Conservation (phyloP, 2,329 filamentous ascomycete genomes). For the Aspergillus phoenicis region DNA sequence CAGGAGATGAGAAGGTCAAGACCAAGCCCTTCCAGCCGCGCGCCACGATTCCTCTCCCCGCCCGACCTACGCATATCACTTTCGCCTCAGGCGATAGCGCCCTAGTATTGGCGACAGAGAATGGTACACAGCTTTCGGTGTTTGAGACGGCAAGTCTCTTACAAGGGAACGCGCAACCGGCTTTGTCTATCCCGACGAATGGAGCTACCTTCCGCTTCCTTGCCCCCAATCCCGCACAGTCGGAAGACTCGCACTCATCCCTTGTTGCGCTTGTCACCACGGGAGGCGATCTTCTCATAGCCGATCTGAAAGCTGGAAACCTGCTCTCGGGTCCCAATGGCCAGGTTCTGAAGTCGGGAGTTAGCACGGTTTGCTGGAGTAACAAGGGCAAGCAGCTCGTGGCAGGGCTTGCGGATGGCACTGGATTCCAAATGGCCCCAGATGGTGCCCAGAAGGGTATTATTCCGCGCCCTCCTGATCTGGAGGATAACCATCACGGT, state of each 20-base stretch:
- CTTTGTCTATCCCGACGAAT: constrained; percentile 77
- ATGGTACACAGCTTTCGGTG: constrained; percentile 77
- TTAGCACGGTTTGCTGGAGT: constrained; percentile 89
- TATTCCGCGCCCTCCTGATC: constrained; percentile 73
- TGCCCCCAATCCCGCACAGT: constrained; percentile 73
- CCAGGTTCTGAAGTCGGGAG: constrained; percentile 68
- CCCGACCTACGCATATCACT: constrained; percentile 80
- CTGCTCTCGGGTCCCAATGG: constrained; percentile 64
- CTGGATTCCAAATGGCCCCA: constrained; percentile 78
- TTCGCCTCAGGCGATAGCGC: constrained; percentile 90
- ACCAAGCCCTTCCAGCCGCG: constrained; percentile 73
- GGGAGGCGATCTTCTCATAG: constrained; percentile 80
- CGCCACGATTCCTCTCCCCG: constrained; percentile 69
- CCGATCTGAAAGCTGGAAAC: constrained; percentile 70
- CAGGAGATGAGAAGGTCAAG: constrained; percentile 60
- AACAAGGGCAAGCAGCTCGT: constrained; percentile 89
- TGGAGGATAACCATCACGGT: constrained; percentile 69
- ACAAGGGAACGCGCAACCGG: constrained; percentile 66
- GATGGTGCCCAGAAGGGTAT: constrained; percentile 74
- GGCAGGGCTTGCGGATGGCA: constrained; percentile 80
- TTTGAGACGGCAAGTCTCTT: constrained; percentile 74
- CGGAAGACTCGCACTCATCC: constrained; percentile 57
- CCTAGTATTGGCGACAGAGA: constrained; percentile 79
- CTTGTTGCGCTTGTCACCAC: constrained; percentile 79
- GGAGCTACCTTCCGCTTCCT: constrained; percentile 72